Evolutionary conservation across 2,329 filamentous ascomycete genomes (phyloP), one percentile per base, ranked within the genome.

Genomic region (Aspergillus floridensis): DNA sequence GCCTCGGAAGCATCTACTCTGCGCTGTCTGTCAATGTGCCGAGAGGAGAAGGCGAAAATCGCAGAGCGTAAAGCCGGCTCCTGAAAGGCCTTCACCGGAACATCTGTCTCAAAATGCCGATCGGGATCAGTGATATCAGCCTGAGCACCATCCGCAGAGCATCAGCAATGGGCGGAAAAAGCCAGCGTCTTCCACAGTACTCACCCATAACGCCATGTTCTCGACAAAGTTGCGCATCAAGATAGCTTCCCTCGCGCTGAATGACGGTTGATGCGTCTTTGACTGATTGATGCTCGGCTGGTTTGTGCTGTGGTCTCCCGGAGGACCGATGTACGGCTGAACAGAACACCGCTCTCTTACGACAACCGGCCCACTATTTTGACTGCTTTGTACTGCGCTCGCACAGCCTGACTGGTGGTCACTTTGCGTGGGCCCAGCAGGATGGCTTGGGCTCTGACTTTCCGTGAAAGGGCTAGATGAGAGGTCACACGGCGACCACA

Each of bases 21-120:
- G 12, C 63, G 56, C 41, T 70, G 57, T 21, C 71, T 59, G n/a
- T 70, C 64, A 6, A 74, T 62, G 61, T 74, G 73, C 8, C 71
- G 68, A 1, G 73, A 73, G 2, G 71, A 70, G 44, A 75, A 65
- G n/a, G 73, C 72, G 53, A 75, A 68, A 0, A 75, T 65, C 0
- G 73, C 68, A 51, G 66, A 69, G 2, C 72, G 66, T 22, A 76
- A 62, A 50, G 75, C 69, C 0, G 72, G 70, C 16, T 71, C 66
- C 2, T 68, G 66, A 14, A 75, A 60, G 8, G 72, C 70, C 55
- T 67, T 65, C 10, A 64, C 63, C 0, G 73, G 71, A 2, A 74
- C 66, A 31, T 72, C 66, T n/a, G 66, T 63, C 4, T 68, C 70
- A 57, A 74, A 74, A 55, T 74, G 72, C 8, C 67, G 65, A 26